Conservation (phyloP, 2,329 filamentous ascomycete species). For the Kalaharituber pfeilii region DNA sequence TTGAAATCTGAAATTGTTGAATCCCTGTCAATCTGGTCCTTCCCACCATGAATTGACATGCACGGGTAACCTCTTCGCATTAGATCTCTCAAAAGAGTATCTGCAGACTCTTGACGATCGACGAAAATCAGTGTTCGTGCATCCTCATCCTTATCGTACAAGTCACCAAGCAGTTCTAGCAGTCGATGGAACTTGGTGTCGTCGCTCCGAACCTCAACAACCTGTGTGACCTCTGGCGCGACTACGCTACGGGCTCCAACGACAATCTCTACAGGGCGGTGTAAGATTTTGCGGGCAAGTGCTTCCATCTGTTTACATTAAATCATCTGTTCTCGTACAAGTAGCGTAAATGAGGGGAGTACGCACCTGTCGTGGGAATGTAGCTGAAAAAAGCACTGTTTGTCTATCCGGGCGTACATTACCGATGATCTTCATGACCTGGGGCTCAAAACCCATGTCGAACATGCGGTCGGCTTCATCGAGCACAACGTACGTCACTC, state of each 20-base stretch:
- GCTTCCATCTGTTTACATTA: constrained; percentile 22
- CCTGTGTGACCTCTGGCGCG: constrained; percentile 93
- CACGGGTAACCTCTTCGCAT: constrained; percentile 23
- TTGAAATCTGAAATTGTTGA: constrained; percentile 99
- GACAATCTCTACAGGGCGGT: constrained; percentile 73
- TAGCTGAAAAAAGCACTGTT: constrained; percentile 99
- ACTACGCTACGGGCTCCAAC: constrained; percentile 40
- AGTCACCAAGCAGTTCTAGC: constrained; percentile 53
- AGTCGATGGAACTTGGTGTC: constrained; percentile 63
- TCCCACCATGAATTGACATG: constrained; percentile 90
- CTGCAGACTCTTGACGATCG: constrained; percentile 49
- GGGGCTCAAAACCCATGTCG: constrained; percentile 99
- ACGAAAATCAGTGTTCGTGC: constrained; percentile 81
- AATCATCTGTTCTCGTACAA: constrained; percentile 54
- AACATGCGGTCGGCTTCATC: constrained; percentile 99
- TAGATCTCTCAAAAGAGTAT: constrained; percentile 37
- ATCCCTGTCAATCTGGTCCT: constrained; percentile 98
- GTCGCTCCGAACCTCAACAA: constrained; percentile 89
- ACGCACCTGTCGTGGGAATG: constrained; percentile 99
- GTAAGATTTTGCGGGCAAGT: constrained; percentile 32
- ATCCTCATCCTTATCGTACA: constrained; percentile 52
- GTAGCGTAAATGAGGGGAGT: constrained; percentile 74
- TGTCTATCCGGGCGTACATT: constrained; percentile 97
- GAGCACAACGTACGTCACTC: constrained; percentile 93
- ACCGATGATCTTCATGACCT: constrained; percentile 95